Conservation (phyloP, 2,329 filamentous ascomycete species). For the Colletotrichum higginsianum region DNA sequence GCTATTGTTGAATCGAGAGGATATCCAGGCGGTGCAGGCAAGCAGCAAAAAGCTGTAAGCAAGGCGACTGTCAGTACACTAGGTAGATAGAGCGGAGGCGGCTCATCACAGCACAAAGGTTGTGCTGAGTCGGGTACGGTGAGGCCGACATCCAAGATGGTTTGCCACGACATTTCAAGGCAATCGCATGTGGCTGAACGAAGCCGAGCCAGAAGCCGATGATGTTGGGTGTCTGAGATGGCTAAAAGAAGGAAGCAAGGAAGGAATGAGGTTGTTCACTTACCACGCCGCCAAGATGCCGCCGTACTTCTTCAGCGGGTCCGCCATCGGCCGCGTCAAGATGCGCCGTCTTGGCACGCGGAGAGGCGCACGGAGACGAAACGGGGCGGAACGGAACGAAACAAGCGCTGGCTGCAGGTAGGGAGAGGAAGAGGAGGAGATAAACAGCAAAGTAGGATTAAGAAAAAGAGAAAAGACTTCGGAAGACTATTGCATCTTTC, state of each 20-base stretch:
- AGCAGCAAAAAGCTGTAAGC: constrained; percentile 25
- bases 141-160: background rate
- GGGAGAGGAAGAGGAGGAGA: background rate
- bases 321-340: constrained; percentile 32
- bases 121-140: background rate
- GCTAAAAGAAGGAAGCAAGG: background rate
- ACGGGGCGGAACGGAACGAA: background rate
- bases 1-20: constrained; percentile 52
- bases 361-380: constrained; percentile 4
- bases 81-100: background rate
- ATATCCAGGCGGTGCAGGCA: constrained; percentile 45
- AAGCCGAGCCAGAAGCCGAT: background rate
- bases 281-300: constrained; percentile 40
- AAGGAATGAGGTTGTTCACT: constrained; percentile 30
- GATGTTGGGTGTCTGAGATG: background rate
- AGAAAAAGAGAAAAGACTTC: background rate
- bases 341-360: constrained; percentile 29
- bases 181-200: background rate
- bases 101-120: background rate
- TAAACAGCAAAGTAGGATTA: background rate
- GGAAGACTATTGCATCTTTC: constrained; percentile 9
- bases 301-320: constrained; percentile 40
- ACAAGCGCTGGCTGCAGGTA: background rate
- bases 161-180: too few species aligned
- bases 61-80: constrained; percentile 2